Base-by-base conservation (phyloP, 495 filamentous ascomycete genomes). In the Tetracladium marchalianum region DNA sequence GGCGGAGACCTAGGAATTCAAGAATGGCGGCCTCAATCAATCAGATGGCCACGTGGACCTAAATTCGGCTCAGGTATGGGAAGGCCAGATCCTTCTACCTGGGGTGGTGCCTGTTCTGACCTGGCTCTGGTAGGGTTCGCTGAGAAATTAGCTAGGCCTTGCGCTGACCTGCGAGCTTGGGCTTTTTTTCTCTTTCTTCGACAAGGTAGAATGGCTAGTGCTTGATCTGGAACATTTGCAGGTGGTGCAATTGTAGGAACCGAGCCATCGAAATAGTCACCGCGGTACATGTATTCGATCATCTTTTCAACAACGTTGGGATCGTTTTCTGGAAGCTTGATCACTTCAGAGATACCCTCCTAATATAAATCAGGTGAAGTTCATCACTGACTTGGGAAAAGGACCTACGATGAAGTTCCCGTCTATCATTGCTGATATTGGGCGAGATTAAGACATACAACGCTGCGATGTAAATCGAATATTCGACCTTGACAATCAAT, bases 391-490 rank as follows among this genome's bases (percentile, higher is more conserved):
- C 3, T 27, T 27, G 7, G 22, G 15, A 38, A 46, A 24, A 12
- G 36, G 18, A 47, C 54, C 31, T 53, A 66, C 66, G 46, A 41
- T 49, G 56, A 66, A 70, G 1, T 54, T 33, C 9, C 56, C 53
- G 42, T 55, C 49, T 35, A 58, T 63, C 31, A 62, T 49, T 15
- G 52, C 52, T 32, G 54, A 55, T 43, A 71, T 67, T 47, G 62
- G 67, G 16, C 55, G 50, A 2, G 66, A 73, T 43, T 66, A 62
- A 31, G 55, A 44, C 65, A 69, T 34, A 69, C 43, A 8, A 70
- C 51, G 13, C 56, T 41, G n/a, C 58, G 57, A 49, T 71, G 66
- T 5, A 66, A 62, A 8, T 60, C 53, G 52, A 64, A 66, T 43
- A 56, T 44, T 24, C 61, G 56, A 12, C 54, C 52, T 2, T 48